Evolutionary conservation across 441 rosid genomes (phyloP), one percentile per base, ranked within the genome.

Genomic region (Metrosideros polymorpha): DNA sequence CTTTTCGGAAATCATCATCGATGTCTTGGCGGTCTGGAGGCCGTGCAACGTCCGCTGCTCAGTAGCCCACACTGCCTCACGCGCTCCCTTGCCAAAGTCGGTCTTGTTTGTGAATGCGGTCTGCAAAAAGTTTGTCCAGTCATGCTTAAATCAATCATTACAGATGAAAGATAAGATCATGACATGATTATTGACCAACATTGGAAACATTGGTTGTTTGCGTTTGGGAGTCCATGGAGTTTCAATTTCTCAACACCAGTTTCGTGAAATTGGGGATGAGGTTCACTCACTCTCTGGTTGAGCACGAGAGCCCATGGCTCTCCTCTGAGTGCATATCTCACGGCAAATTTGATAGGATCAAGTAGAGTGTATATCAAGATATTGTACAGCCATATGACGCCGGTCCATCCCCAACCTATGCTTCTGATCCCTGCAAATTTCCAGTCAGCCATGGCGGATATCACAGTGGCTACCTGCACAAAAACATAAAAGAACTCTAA

Each of bases 331-430:
- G 91, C 90, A 87, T 92, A 92, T 83, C 94, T 91, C n/a, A 90
- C 92, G 5, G 89, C n/a, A 85, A 93, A 94, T 76, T 94, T 92
- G 90, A 94, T 88, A 76, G 93, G 89, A 88, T 94, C 96, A 83
- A 93, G 94, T 49, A 89, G 88, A 87, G 92, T 49, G 86, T 93
- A 92, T 27, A 87, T 86, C 43, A 92, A 85, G 6, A 93, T 86
- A 82, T 91, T 93, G 90, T 87, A 94, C 75, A 93, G 42, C 94
- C 96, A 92, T 42, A 94, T 92, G 84, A 91, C 91, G 49, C 93
- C 96, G 49, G 95, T 91, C 96, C 96, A 93, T 52, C 93, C 92
- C 95, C 93, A 92, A 25, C 94, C 94, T 47, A 92, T 92, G 75
- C 89, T 87, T 86, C 85, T 88, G 52, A 93, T 87, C 86, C 92